phyloP scores from a whole-genome alignment of 2,329 filamentous ascomycete species.

The Ophiostoma piceae region DNA sequence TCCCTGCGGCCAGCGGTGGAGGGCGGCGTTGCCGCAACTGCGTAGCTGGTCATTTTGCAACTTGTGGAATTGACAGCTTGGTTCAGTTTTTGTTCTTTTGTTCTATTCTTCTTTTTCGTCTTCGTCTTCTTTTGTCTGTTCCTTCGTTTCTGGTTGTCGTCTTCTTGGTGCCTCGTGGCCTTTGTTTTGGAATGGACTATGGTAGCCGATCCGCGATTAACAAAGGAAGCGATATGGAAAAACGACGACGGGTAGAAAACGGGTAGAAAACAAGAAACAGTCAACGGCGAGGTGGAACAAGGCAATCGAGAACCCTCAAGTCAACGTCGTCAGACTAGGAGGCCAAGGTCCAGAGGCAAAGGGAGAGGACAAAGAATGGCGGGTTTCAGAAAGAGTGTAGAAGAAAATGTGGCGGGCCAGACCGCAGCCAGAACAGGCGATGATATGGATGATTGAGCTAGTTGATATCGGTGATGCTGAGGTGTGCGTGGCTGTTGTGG shows the following conservation, averaged over 20 bases:
- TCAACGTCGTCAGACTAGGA: background rate
- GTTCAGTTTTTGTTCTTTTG: background rate
- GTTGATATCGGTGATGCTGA: slow-evolving; percentile 10
- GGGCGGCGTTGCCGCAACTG: slow-evolving; percentile 6
- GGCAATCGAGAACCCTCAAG: background rate
- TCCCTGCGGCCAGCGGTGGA: slow-evolving; percentile 5
- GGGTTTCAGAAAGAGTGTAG: slow-evolving; percentile 2
- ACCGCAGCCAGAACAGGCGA: background rate
- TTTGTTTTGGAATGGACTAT: slow-evolving; percentile 3
- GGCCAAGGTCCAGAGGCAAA: background rate
- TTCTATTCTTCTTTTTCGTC: background rate
- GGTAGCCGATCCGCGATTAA: background rate
- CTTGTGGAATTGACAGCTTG: background rate
- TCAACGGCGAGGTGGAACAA: background rate
- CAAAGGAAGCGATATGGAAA: background rate
- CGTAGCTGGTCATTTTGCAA: slow-evolving; percentile 11
- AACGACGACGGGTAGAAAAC: background rate
- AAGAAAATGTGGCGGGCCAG: slow-evolving; percentile 13
- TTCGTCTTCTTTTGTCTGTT: background rate
- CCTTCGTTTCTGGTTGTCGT: background rate
- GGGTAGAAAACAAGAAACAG: background rate
- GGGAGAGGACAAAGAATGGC: slow-evolving; percentile 1
- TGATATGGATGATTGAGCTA: slow-evolving; percentile 11
- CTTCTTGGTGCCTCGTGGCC: slow-evolving; percentile 3
- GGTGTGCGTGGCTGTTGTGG: background rate